phyloP scores from a whole-genome alignment of 139 green algal genomes.

The Chlamydomonas sphaeroides region DNA sequence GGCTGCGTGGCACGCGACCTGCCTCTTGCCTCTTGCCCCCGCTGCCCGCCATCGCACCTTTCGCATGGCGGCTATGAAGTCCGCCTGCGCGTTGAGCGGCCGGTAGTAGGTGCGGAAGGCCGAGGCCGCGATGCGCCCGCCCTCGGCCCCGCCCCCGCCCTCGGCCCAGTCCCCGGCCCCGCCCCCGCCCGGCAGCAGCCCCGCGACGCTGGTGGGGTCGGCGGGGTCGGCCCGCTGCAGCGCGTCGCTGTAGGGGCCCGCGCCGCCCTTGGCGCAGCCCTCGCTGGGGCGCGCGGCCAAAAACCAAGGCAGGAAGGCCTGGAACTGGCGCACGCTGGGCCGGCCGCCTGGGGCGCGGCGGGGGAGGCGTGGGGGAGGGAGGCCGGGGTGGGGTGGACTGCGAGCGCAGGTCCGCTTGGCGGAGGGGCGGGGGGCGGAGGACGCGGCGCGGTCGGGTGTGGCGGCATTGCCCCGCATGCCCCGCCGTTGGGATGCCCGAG shows the following conservation, averaged over 20 bases:
- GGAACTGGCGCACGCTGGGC: constrained; percentile 67
- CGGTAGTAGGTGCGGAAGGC: constrained; percentile 88
- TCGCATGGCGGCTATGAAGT: constrained; percentile 85
- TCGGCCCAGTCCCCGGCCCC: not conserved
- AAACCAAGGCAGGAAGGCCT: constrained; percentile 88
- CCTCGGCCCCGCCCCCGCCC: not conserved
- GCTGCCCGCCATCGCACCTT: too few relatives aligned
- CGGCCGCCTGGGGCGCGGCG: constrained; percentile 29
- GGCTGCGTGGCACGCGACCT: too few relatives aligned
- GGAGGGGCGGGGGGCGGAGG: too few relatives aligned
- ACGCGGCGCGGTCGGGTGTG: too few relatives aligned
- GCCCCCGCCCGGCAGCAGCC: not conserved
- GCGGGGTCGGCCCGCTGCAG: constrained; percentile 51
- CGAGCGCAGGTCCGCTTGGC: too few relatives aligned
- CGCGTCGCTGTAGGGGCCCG: constrained; percentile 79
- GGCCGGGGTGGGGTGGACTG: not conserved
- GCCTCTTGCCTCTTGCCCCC: too few relatives aligned
- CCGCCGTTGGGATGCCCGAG: too few relatives aligned
- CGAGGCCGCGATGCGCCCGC: constrained; percentile 69
- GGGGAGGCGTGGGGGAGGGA: not conserved
- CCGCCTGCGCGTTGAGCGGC: constrained; percentile 77
- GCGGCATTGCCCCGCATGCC: too few relatives aligned
- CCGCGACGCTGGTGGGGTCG: constrained; percentile 50
- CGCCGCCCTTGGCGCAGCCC: constrained; percentile 85
- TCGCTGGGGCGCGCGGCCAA: constrained; percentile 74